Evolutionary conservation across 169 alveolate species (phyloP), one percentile per base, ranked within the genome.

Genomic region (Cryptosporidium meleagridis): DNA sequence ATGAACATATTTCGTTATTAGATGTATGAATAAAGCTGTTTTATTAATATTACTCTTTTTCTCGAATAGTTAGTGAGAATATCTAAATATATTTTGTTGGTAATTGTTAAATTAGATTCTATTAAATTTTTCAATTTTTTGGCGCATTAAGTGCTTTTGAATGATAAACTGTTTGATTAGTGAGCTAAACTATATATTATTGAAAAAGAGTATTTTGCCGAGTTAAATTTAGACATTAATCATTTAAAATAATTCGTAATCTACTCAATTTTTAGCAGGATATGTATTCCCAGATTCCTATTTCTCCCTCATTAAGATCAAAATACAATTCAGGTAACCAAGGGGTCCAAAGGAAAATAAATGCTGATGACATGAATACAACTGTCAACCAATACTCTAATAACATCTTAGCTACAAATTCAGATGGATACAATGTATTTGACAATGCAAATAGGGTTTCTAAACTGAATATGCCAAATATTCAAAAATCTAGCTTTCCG

Each of bases 221-320:
- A 37, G 23, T 21, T 65, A 65, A 65, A 31, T 2, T 37, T 33
- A 35, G 51, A n/a, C 23, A 65, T n/a, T 8, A 10, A 65, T 33
- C 23, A 65, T 14, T 21, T 65, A 31, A 37, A 37, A 12, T 31
- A 35, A 31, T 65, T 12, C 9, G 23, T 31, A 35, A 35, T 33
- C 18, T 65, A n/a, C 72, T 33, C 48, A 33, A 37, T 18, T n/a
- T 37, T 33, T n/a, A 8, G 3, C 33, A 35, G 41, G 23, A 21
- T 33, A 65, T 65, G 72, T 65, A 65, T 65, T 29, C 85, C 61
- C 85, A 71, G 14, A 52, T 52, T 39, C 85, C 85, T 14, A 48
- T 71, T 71, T 71, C 85, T 1, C 85, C 85, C 16, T 48, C 85
- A 0, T 45, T 71, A 31, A 45, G 48, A 71, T 48, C 85, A 52